Evolutionary conservation across 169 alveolate genomes (phyloP).

Genomic region (Amoebophrya sp.): DNA sequence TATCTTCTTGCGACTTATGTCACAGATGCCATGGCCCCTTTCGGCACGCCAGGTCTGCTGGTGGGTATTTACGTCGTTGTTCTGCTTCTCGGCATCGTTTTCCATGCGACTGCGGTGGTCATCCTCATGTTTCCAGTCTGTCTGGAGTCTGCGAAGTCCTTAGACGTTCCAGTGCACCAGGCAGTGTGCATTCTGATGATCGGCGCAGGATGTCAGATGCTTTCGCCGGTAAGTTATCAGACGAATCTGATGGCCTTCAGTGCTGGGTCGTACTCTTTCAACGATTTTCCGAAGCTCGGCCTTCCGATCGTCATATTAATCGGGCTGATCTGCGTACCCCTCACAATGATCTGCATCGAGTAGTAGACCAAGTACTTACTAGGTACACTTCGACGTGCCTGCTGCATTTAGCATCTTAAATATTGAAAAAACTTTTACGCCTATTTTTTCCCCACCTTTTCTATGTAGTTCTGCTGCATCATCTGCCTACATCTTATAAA

Average conservation of each 20-base stretch:
- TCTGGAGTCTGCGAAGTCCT: background rate
- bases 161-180: conserved; percentile 34
- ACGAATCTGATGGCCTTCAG: conserved; percentile 39
- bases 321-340: background rate
- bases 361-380: too few species aligned
- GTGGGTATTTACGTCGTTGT: conserved; percentile 27
- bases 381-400: too few species aligned
- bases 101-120: conserved; percentile 41
- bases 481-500: too few species aligned
- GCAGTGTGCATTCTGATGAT: conserved; percentile 18
- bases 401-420: too few species aligned
- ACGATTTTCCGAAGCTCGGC: conserved; percentile 32
- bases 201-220: conserved; percentile 34
- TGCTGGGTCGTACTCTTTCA: conserved; percentile 11
- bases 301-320: background rate
- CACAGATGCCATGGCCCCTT: conserved; percentile 10
- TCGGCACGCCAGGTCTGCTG: conserved; percentile 31
- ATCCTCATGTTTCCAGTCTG: conserved; percentile 36
- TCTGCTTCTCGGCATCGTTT: conserved; percentile 25
- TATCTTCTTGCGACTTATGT: background rate
- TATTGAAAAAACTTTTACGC: too few species aligned
- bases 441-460: too few species aligned
- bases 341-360: background rate
- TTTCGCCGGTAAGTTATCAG: conserved; percentile 32
- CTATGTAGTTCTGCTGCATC: too few species aligned